Percentiles rank a stretch among this genome's conserved stretches.
These are phyloP conservation scores for Acanthochlamys bracteata DNA, from an alignment of 106 monocot species.

Conservation along the genomic window DNA sequence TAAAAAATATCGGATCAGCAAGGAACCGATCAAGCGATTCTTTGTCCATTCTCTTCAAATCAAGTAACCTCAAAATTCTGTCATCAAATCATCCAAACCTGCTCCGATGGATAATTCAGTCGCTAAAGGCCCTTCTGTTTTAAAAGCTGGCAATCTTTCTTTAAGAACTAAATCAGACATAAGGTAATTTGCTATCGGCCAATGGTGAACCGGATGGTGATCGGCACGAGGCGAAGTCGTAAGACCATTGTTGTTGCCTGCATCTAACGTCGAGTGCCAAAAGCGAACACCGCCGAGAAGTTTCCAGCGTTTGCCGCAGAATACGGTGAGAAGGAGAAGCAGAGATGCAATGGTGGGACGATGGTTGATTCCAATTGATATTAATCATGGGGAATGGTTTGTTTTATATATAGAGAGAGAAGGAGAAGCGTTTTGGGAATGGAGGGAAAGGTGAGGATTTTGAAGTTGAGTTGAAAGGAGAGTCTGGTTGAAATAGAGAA, in stretches of 20 bases:
- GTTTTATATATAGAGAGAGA: no score
- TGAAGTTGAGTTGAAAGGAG: no score
- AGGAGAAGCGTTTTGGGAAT: no score
- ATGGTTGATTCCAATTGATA: no score
- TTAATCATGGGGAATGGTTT: no score
- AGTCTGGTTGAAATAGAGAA: no score
- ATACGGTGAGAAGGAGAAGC: background rate
- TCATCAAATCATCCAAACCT: conserved; percentile 35
- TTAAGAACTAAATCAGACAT: conserved; percentile 17
- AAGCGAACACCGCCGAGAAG: conserved; percentile 29
- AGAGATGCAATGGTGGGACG: background rate
- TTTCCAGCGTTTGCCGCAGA: background rate
- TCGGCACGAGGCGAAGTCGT: conserved; percentile 21
- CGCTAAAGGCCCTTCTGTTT: background rate
- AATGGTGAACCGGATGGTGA: conserved; percentile 40
- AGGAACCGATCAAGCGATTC: conserved; percentile 3
- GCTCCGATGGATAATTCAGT: conserved; percentile 27
- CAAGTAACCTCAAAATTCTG: conserved; percentile 22
- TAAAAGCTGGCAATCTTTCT: conserved; percentile 24
- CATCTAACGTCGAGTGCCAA: conserved; percentile 46
- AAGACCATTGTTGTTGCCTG: conserved; percentile 42
- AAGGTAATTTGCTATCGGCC: conserved; percentile 29
- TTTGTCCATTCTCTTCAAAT: background rate
- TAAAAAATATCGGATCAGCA: conserved; percentile 8
- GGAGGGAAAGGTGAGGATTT: no score